Percentiles rank a stretch among this genome's conserved stretches.
Conservation (phyloP, 2,329 filamentous ascomycete genomes). For the Fusarium domesticum region DNA sequence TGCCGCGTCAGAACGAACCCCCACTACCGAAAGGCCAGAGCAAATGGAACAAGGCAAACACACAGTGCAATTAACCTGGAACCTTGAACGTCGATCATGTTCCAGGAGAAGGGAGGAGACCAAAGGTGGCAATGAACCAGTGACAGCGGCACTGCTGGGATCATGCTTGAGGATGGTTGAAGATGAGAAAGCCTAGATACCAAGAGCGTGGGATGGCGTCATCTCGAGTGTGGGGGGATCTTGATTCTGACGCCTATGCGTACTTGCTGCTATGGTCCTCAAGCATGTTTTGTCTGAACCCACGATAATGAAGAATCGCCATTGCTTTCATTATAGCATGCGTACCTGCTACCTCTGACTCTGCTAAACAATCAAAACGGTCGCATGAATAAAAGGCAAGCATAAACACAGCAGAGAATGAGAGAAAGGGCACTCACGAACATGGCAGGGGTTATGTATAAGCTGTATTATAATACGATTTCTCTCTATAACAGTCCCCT, state of each 20-base stretch:
- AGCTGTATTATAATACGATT: background rate
- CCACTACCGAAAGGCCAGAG: too few relatives aligned
- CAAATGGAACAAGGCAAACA: too few relatives aligned
- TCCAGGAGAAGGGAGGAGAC: background rate
- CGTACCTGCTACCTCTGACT: constrained; percentile 12
- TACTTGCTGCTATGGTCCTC: too few relatives aligned
- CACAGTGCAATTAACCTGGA: too few relatives aligned
- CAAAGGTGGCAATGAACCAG: background rate
- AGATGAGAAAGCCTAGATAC: constrained; percentile 8
- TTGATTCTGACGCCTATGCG: too few relatives aligned
- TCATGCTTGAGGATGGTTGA: constrained; percentile 9
- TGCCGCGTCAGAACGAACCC: too few relatives aligned
- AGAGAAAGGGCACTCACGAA: too few relatives aligned
- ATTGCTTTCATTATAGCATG: constrained; percentile 5
- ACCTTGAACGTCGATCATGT: background rate
- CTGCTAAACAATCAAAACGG: constrained; percentile 12
- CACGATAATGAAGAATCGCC: too few relatives aligned
- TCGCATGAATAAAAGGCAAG: too few relatives aligned
- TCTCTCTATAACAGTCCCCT: background rate
- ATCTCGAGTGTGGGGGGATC: constrained; percentile 20
- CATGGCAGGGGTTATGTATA: background rate
- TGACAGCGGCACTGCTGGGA: constrained; percentile 4
- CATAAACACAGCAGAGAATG: too few relatives aligned
- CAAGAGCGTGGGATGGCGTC: constrained; percentile 24
- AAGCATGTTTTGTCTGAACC: too few relatives aligned